Conservation (phyloP, 352 stramenopile species). For the Blastocystis sp. region DNA sequence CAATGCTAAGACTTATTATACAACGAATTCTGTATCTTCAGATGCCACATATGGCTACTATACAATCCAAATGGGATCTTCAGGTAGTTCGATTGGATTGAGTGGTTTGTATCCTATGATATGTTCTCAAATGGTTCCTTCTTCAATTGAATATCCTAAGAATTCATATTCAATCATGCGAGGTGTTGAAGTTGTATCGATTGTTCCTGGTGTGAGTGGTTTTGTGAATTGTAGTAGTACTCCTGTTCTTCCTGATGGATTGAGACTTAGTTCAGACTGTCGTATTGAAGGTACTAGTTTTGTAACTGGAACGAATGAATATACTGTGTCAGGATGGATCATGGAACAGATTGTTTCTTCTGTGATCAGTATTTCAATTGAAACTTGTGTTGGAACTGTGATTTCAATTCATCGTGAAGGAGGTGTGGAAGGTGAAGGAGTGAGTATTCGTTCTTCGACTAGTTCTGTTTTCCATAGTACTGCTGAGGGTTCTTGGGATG, state of each 20-base stretch:
- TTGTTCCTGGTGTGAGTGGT: not conserved
- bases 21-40: not conserved
- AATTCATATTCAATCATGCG: not conserved
- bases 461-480: not conserved
- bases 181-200: not conserved
- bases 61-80: not conserved
- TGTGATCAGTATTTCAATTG: not conserved
- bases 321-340: not conserved
- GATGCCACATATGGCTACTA: not conserved
- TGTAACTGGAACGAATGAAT: not conserved
- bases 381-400: not conserved
- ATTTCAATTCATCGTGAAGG: not conserved
- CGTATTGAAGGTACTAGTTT: not conserved
- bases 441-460: not conserved
- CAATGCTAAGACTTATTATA: not conserved
- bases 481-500: not conserved
- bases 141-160: not conserved
- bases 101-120: not conserved
- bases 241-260: not conserved
- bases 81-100: not conserved
- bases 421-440: not conserved
- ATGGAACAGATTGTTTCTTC: not conserved
- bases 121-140: not conserved
- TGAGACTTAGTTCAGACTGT: not conserved
- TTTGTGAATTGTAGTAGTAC: not conserved